Base-by-base conservation (phyloP, 202 grass and related monocot species). In the Schoenoplectus tabernaemontani region DNA sequence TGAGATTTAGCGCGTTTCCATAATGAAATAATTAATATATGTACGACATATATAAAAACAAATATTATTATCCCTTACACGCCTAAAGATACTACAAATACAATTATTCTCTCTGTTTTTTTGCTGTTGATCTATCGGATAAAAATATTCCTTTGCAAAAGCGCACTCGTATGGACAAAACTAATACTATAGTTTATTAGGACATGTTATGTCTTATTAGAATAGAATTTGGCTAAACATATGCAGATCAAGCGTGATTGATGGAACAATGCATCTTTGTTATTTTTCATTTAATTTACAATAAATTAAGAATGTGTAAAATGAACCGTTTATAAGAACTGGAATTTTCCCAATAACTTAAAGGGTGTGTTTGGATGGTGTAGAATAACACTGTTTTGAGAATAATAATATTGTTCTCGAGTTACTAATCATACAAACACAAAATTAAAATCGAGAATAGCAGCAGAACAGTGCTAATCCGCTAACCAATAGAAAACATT, bases 171-270 rank as follows among this genome's bases (percentile, higher is more conserved):
- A 3, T 50, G 68, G 23, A 50, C 23, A 72, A 50, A 50, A 26
- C 2, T 30, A 50, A 50, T 72, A 48, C 20, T 72, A 50, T 50
- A 32, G 11, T 8, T 72, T 4, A 46, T 30, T 28, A 48, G 1
- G 68, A 72, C 43, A 72, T 50, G 32, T 50, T 30, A n/a, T 72
- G 68, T 72, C 68, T 50, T 48, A 48, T 72, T 72, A 33, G 5
- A 17, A 50, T 50, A 30, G 4, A 72, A 72, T 72, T 26, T 72
- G 5, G 42, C 43, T 41, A 67, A 67, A 15, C 41, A 46, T 20
- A 30, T 5, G 48, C 23, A 37, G 13, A 38, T 33, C 50, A 24
- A 32, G 23, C 47, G 43, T 28, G 37, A 42, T 42, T 42, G 17
- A 22, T 43, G 12, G 37, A 42, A 22, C 9, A 68, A 47, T 47